Conservation (phyloP, 768 basidiomycete species). For the Leccinum imitatum region DNA sequence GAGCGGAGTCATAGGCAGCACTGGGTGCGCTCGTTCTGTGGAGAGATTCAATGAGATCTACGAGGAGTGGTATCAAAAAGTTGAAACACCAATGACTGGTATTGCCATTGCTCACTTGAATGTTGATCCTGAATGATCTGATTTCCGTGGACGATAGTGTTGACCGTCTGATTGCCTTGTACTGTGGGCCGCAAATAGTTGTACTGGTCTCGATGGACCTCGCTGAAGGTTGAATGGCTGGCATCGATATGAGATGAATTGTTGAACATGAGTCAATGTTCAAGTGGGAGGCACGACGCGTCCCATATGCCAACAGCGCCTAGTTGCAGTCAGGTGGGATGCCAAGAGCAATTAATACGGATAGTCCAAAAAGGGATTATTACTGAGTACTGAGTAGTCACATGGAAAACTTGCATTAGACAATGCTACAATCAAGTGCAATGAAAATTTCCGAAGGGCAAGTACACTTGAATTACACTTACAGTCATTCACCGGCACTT, state of each 20-base stretch:
- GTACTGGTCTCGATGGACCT: conserved; percentile 17
- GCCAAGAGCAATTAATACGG: too few species aligned
- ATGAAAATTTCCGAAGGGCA: too few species aligned
- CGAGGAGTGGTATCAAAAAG: neutral
- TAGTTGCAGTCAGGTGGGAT: too few species aligned
- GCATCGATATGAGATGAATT: conserved; percentile 3
- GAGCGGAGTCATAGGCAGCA: conserved; percentile 12
- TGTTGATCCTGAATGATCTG: conserved; percentile 16
- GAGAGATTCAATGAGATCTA: conserved; percentile 17
- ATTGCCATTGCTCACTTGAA: conserved; percentile 2
- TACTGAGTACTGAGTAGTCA: too few species aligned
- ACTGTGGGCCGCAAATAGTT: conserved; percentile 9
- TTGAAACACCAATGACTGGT: neutral
- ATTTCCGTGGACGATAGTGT: conserved; percentile 20
- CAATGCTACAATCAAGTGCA: too few species aligned
- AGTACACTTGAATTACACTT: too few species aligned
- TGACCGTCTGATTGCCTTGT: conserved; percentile 6
- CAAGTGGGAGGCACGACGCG: too few species aligned
- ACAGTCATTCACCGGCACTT: too few species aligned
- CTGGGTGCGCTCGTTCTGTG: conserved; percentile 18
- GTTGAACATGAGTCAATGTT: too few species aligned
- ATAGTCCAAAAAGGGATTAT: too few species aligned
- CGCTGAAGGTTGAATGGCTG: conserved; percentile 18
- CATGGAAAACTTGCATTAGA: too few species aligned
- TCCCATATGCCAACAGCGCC: too few species aligned